These are phyloP conservation scores for Didymella sp. DNA, from an alignment of 2,329 filamentous ascomycete species.

Conservation along the genomic window DNA sequence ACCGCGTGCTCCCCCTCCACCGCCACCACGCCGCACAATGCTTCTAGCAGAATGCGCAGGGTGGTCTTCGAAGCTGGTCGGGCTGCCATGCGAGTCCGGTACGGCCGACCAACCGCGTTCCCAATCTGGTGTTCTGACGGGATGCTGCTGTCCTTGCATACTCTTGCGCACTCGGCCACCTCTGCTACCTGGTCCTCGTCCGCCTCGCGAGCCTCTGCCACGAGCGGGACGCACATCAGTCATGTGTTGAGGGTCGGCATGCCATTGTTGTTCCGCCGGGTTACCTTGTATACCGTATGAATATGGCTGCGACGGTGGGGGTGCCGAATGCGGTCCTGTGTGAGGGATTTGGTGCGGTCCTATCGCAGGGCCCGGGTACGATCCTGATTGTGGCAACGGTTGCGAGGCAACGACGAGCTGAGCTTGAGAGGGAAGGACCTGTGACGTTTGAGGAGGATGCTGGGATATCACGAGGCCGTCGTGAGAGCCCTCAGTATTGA, in stretches of 20 bases:
- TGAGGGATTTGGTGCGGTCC: conserved; percentile 30
- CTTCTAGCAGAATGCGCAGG: conserved; percentile 35
- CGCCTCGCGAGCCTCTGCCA: conserved; percentile 50
- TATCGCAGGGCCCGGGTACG: conserved; percentile 20
- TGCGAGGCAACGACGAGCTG: conserved; percentile 36
- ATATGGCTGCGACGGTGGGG: conserved; percentile 29
- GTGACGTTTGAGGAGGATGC: conserved; percentile 20
- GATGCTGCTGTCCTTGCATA: conserved; percentile 37
- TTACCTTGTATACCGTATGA: conserved; percentile 40
- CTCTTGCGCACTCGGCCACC: conserved; percentile 51
- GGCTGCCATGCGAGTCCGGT: conserved; percentile 44
- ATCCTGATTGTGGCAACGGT: conserved; percentile 32
- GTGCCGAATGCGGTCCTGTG: conserved; percentile 34
- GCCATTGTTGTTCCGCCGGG: conserved; percentile 44
- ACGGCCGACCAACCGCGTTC: conserved; percentile 48
- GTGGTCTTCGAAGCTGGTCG: conserved; percentile 48
- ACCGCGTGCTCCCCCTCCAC: conserved; percentile 36
- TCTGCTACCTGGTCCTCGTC: conserved; percentile 47
- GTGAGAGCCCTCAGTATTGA: conserved; percentile 38
- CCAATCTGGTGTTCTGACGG: conserved; percentile 51
- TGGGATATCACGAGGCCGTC: conserved; percentile 11
- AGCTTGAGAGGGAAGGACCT: conserved; percentile 39
- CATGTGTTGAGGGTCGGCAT: conserved; percentile 40
- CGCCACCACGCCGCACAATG: conserved; percentile 46
- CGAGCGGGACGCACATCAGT: conserved; percentile 38